Evolutionary conservation across 2,329 filamentous ascomycete species (phyloP).

Genomic region (Stylonectria norvegica): DNA sequence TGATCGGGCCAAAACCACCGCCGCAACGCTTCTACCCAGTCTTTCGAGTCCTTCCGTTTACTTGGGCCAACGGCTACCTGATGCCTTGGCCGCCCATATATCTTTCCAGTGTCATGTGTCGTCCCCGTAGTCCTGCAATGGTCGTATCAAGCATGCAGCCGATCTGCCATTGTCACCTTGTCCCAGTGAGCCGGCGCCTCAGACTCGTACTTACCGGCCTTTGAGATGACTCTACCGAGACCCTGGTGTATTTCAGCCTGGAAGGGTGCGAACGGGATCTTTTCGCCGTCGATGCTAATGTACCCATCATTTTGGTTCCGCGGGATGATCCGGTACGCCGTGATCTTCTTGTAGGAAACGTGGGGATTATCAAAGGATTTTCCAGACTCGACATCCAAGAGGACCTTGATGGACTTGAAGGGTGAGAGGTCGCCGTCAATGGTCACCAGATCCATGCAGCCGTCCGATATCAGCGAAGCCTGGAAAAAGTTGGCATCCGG

Average conservation of each 20-base stretch:
- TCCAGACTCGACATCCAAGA: slow-evolving; percentile 68
- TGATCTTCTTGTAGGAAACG: slow-evolving; percentile 78
- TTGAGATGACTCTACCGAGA: slow-evolving; percentile 80
- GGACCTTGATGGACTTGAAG: slow-evolving; percentile 62
- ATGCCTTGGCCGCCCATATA: no score
- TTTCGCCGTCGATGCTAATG: slow-evolving; percentile 93
- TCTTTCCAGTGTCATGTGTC: no score
- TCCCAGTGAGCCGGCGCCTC: slow-evolving; percentile 53
- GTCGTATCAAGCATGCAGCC: slow-evolving; percentile 25
- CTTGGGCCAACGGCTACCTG: no score
- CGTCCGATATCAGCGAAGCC: slow-evolving; percentile 77
- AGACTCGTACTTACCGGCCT: slow-evolving; percentile 68
- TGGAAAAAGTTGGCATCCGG: slow-evolving; percentile 85
- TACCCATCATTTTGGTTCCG: slow-evolving; percentile 69
- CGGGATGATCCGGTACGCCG: slow-evolving; percentile 82
- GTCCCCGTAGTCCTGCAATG: no score
- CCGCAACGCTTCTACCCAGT: no score
- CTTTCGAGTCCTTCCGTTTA: no score
- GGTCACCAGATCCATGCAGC: slow-evolving; percentile 78
- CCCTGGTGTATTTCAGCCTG: slow-evolving; percentile 85
- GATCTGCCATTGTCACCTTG: slow-evolving; percentile 32
- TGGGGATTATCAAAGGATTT: slow-evolving; percentile 76
- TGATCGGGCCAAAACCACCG: no score
- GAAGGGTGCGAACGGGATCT: slow-evolving; percentile 80
- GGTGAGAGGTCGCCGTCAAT: slow-evolving; percentile 73